Evolutionary conservation across 768 basidiomycete species (phyloP), one percentile per base, ranked within the genome.

Genomic region (Cystofilobasidium bisporidii): DNA sequence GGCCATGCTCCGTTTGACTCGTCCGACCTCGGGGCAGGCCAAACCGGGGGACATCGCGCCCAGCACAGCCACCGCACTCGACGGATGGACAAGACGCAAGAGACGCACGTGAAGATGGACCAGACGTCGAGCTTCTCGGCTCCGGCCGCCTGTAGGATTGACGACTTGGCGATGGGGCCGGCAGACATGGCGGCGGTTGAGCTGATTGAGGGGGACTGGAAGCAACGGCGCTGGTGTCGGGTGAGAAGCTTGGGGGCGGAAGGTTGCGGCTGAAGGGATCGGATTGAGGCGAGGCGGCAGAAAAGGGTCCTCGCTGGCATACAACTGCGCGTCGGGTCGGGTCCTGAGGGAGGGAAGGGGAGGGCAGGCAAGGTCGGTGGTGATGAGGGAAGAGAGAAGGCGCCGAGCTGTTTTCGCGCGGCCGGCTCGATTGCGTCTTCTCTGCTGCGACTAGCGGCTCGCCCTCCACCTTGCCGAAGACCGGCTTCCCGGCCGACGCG

Each of bases 111-210:
- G 65, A 72, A 92, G 73, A 92, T 88, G 1, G 88, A 87, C 91
- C 91, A 93, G 36, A 93, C 91, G 76, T 92, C 91, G 76, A 85
- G 81, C 28, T 45, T 41, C 33, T 67, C 50, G 20, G 59, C 59
- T 20, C 66, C 66, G 1, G 59, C 59, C 32, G 59, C 45, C 15
- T 32, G 20, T 47, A 67, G 66, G 50, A 24, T 57, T 12, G 55
- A 40, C 18, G 64, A 65, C 32, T 36, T 36, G 48, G 20, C 36
- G 36, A 63, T 18, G 45, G 48, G n/a, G 40, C 48, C 24, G 48
- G 48, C 24, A 41, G 40, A 47, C 50, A 55, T 55, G 50, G 20
- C 22, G 10, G 48, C 10, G 12, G 48, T 50, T 20, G 48, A 50
- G 22, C 36, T 36, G 6, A 36, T 36, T 36, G 36, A 5, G 36